Conservation (phyloP, 805 yeast genomes). For the Candida caryicola region DNA sequence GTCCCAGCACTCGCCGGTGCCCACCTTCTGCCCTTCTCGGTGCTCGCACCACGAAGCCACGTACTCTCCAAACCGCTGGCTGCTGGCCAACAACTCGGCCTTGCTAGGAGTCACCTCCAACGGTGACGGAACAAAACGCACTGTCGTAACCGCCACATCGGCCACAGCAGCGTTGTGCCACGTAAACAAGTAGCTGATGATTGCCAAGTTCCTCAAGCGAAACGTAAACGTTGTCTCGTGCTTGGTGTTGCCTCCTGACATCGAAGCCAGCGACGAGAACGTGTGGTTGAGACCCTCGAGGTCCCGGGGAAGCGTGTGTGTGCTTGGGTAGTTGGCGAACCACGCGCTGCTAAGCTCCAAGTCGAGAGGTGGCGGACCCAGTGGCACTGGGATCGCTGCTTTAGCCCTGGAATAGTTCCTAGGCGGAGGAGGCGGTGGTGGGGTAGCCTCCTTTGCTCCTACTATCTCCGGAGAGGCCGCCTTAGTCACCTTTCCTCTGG, state of each 20-base stretch:
- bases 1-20: constrained; percentile 62
- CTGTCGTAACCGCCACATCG: constrained; percentile 25
- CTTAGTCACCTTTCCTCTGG: too few species aligned
- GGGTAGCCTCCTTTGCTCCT: constrained; percentile 20
- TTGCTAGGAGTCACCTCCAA: constrained; percentile 18
- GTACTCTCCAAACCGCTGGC: constrained; percentile 46
- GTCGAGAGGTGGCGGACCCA: constrained; percentile 36
- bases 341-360: constrained; percentile 45
- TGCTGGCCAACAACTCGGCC: constrained; percentile 30
- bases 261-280: constrained; percentile 15
- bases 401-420: constrained; percentile 13
- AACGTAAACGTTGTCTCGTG: constrained; percentile 30
- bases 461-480: constrained; percentile 9
- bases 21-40: constrained; percentile 46
- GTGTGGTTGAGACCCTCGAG: constrained; percentile 36
- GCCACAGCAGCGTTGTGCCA: constrained; percentile 35
- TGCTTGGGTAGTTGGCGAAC: constrained; percentile 36
- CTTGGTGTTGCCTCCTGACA: constrained; percentile 11
- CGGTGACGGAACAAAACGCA: constrained; percentile 45
- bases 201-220: constrained; percentile 43
- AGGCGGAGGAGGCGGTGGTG: constrained; percentile 36
- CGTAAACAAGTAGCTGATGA: constrained; percentile 28
- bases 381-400: constrained; percentile 17
- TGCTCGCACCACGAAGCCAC: constrained; percentile 56
- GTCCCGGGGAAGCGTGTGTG: constrained; percentile 33